Evolutionary conservation across 2,329 filamentous ascomycete species (phyloP).

Genomic region (Ilyonectria mors-panacis): DNA sequence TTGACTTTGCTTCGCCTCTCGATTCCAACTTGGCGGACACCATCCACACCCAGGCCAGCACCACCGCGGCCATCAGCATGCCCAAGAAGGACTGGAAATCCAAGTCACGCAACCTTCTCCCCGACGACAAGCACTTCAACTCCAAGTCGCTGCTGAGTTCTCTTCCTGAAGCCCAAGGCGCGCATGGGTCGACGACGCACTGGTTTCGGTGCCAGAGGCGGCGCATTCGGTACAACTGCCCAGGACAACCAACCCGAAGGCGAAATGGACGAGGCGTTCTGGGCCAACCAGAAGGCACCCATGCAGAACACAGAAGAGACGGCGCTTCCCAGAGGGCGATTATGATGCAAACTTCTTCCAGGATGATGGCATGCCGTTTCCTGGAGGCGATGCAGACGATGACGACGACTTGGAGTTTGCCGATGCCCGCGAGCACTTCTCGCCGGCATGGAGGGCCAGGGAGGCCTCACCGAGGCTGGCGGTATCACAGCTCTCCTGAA

Average conservation of each 20-base stretch:
- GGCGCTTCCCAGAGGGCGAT: slow-evolving; percentile 76
- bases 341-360: slow-evolving; percentile 99
- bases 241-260: slow-evolving; percentile 72
- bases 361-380: slow-evolving; percentile 82
- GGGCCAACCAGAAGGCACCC: slow-evolving; percentile 81
- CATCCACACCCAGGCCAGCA: slow-evolving; percentile 85
- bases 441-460: slow-evolving; percentile 69
- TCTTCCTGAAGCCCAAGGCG: slow-evolving; percentile 96
- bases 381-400: slow-evolving; percentile 70
- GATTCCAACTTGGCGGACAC: slow-evolving; percentile 79
- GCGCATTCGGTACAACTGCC: slow-evolving; percentile 59
- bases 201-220: slow-evolving; percentile 61
- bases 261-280: slow-evolving; percentile 96
- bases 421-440: slow-evolving; percentile 85
- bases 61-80: slow-evolving; percentile 85
- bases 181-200: slow-evolving; percentile 79
- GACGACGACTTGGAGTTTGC: slow-evolving; percentile 83
- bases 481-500: slow-evolving; percentile 67
- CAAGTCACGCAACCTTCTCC: slow-evolving; percentile 91
- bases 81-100: slow-evolving; percentile 97
- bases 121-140: slow-evolving; percentile 98
- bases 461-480: slow-evolving; percentile 61
- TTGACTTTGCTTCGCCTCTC: slow-evolving; percentile 87
- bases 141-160: slow-evolving; percentile 88
- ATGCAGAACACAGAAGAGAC: slow-evolving; percentile 66